Evolutionary conservation across 768 basidiomycete species (phyloP).

Genomic region (Xerocomellus intermedius): DNA sequence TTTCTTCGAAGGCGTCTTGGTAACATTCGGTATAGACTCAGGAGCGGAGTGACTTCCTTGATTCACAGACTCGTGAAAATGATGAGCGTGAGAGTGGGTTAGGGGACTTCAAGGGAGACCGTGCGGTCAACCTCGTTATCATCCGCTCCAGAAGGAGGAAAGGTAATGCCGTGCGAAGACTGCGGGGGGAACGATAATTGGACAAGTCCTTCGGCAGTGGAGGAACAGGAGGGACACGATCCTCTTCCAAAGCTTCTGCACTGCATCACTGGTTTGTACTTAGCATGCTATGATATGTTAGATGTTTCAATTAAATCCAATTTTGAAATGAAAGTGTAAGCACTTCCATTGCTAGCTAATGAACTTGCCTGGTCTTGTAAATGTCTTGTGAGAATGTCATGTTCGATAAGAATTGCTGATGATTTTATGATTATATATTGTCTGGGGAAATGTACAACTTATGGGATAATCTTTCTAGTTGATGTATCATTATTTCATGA

Average conservation of each 20-base stretch:
- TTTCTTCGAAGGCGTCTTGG: conserved; percentile 90
- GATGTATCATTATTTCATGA: background rate
- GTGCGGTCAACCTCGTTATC: conserved; percentile 49
- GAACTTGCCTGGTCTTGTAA: background rate
- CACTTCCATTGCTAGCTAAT: background rate
- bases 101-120: conserved; percentile 52
- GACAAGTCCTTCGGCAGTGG: conserved; percentile 89
- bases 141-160: conserved; percentile 46
- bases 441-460: background rate
- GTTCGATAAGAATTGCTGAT: background rate
- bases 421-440: background rate
- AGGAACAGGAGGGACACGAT: conserved; percentile 86
- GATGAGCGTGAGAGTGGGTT: conserved; percentile 31
- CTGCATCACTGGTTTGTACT: conserved; percentile 22
- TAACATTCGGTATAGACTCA: conserved; percentile 45
- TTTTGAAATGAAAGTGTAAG: background rate
- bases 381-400: too few relatives aligned
- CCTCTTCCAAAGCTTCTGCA: conserved; percentile 60
- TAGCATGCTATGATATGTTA: background rate
- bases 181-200: conserved; percentile 71
- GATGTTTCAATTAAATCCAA: background rate
- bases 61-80: conserved; percentile 40
- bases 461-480: background rate
- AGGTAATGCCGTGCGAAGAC: conserved; percentile 55
- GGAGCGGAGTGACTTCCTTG: conserved; percentile 38